phyloP scores from a whole-genome alignment of 345 rosid species.

The Erucastrum elatum region DNA sequence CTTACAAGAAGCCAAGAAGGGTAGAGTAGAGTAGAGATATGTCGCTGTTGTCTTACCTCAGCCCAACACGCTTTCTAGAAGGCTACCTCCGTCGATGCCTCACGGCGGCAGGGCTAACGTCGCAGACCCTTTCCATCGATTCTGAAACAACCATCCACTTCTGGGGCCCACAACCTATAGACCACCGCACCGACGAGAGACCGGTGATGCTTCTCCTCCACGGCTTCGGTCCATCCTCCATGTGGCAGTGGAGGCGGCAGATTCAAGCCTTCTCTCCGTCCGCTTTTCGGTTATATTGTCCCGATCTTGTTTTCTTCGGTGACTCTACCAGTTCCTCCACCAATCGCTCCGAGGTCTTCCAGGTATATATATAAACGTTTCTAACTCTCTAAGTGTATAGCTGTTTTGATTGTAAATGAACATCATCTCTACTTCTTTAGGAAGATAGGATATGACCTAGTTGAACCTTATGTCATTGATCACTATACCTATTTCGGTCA shows the following conservation, averaged over 20 bases:
- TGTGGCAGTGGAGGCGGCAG: constrained; percentile 88
- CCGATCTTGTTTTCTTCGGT: constrained; percentile 82
- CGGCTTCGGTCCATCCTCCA: constrained; percentile 78
- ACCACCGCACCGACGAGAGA: constrained; percentile 17
- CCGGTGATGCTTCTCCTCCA: constrained; percentile 69
- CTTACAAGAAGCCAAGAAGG: constrained; percentile 35
- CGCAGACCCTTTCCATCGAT: constrained; percentile 46
- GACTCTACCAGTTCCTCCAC: constrained; percentile 56
- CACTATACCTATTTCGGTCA: background rate
- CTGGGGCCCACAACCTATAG: constrained; percentile 58
- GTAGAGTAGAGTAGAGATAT: constrained; percentile 28
- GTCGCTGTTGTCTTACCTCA: constrained; percentile 50
- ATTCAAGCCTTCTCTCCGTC: constrained; percentile 62
- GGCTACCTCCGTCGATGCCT: constrained; percentile 76
- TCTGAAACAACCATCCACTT: constrained; percentile 62
- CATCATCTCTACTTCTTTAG: background rate
- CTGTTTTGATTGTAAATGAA: background rate
- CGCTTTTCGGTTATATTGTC: constrained; percentile 59
- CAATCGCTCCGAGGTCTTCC: constrained; percentile 70
- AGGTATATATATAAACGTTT: constrained; percentile 15
- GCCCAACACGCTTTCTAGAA: constrained; percentile 58
- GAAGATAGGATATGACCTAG: background rate
- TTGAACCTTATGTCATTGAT: background rate
- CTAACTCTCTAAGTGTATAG: background rate
- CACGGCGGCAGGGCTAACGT: constrained; percentile 59